Base-by-base conservation (phyloP, 768 basidiomycete species). In the Termitomyces sp. region DNA sequence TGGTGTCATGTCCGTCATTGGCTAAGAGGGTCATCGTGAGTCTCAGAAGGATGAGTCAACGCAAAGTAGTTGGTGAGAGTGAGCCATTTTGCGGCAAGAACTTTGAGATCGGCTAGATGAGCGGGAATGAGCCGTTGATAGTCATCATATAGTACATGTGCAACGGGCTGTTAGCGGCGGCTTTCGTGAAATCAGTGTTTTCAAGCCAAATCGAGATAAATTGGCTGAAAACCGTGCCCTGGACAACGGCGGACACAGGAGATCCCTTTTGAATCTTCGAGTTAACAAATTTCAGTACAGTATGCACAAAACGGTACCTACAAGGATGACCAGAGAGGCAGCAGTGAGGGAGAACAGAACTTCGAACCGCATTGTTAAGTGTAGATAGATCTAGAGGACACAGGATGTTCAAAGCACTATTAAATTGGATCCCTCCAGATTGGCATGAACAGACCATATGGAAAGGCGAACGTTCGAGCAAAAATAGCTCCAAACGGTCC, bases 1-100 rank as follows among this genome's bases (percentile, higher is more conserved):
- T 75, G 7, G 86, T 86, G 66, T 88, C 84, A 56, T 86, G 86
- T 1, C 71, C 84, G 59, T 86, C 85, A 63, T 86, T 78, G 52
- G 75, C 71, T 62, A 27, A 25, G 43, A 10, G 17, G 10, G 7
- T 32, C 19, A 6, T 72, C 49, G 34, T 34, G 31, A 21, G 41
- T 21, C 66, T 87, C 72, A 3, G 84, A 85, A 9, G 84, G 82
- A 63, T 84, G 83, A 23, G 80, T 83, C 40, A 83, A 58, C 4
- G 68, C 77, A 57, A 77, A 82, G 64, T 75, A 83, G 42, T 75
- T 76, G 42, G 58, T 67, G 17, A 83, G 67, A 6, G 73, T 59
- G 55, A 87, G 71, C 7, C 85, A 84, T 63, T 85, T 72, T 46
- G 73, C 60, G 16, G 78, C 76, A 56, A 87, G 67, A 45, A 68